Percentiles rank a stretch among this genome's conserved stretches.
These are phyloP conservation scores for Phaffia rhodozyma DNA, from an alignment of 1,284 basidiomycete species.

Conservation along the genomic window DNA sequence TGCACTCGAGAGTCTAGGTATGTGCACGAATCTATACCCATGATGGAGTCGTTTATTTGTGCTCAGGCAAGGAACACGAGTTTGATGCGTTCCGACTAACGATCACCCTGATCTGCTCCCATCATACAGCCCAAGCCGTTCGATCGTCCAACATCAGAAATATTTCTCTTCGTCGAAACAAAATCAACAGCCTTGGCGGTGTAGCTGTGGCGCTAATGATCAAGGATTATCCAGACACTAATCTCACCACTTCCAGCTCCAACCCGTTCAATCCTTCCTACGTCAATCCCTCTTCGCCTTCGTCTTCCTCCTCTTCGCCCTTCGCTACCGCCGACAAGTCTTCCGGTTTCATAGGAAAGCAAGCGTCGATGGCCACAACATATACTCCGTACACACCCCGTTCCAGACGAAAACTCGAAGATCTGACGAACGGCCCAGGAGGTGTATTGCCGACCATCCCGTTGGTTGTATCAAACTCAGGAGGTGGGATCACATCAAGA, in stretches of 20 bases:
- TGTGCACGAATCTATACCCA: slow-evolving; percentile 25
- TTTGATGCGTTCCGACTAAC: background rate
- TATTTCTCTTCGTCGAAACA: slow-evolving; percentile 74
- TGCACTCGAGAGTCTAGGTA: slow-evolving; percentile 64
- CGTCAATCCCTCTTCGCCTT: slow-evolving; percentile 40
- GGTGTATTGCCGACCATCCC: slow-evolving; percentile 27
- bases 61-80: background rate
- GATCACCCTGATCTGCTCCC: slow-evolving; percentile 10
- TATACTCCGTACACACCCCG: slow-evolving; percentile 69
- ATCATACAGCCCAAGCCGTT: slow-evolving; percentile 53
- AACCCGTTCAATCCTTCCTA: slow-evolving; percentile 26
- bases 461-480: slow-evolving; percentile 58
- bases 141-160: slow-evolving; percentile 71
- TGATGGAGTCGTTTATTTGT: background rate
- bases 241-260: slow-evolving; percentile 36
- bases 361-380: slow-evolving; percentile 44
- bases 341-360: slow-evolving; percentile 33
- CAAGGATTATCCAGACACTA: slow-evolving; percentile 75
- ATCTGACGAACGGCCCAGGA: slow-evolving; percentile 20
- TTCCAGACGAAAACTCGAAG: slow-evolving; percentile 24
- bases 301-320: slow-evolving; percentile 24
- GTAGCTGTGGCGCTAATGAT: slow-evolving; percentile 92
- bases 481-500: slow-evolving; percentile 66
- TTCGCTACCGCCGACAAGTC: slow-evolving; percentile 15
- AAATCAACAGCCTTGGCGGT: slow-evolving; percentile 65